Conservation (phyloP, 2,329 filamentous ascomycete species). For the Westerdykella ornata region DNA sequence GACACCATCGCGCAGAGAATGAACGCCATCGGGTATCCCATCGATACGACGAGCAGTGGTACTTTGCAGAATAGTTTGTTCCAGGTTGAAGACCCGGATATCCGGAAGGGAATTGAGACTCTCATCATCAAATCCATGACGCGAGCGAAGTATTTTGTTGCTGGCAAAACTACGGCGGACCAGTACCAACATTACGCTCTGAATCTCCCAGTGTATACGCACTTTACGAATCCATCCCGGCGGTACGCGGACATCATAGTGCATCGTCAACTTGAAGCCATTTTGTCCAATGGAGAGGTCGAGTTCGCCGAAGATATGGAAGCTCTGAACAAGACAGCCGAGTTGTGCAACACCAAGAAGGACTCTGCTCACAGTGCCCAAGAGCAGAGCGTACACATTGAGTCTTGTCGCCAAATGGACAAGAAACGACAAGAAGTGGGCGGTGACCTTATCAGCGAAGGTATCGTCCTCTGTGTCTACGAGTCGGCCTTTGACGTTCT, state of each 20-base stretch:
- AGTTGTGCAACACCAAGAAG: constrained; percentile 98
- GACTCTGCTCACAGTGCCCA: constrained; percentile 96
- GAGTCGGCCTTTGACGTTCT: constrained; percentile 97
- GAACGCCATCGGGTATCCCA: constrained; percentile 81
- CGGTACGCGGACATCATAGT: constrained; percentile 94
- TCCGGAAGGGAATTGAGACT: constrained; percentile 97
- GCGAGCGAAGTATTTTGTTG: constrained; percentile 89
- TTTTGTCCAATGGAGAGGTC: constrained; percentile 71
- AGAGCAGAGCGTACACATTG: constrained; percentile 97
- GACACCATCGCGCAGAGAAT: constrained; percentile 90
- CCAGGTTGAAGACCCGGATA: constrained; percentile 78
- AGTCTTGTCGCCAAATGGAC: constrained; percentile 94
- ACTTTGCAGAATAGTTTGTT: constrained; percentile 91
- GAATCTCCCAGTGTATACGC: constrained; percentile 90
- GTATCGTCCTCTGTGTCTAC: constrained; percentile 94
- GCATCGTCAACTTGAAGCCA: constrained; percentile 85
- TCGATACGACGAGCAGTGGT: constrained; percentile 84
- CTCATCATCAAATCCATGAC: constrained; percentile 91
- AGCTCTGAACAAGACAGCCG: constrained; percentile 80
- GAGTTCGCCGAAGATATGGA: constrained; percentile 90
- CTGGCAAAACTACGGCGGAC: constrained; percentile 69
- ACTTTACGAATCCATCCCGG: constrained; percentile 92
- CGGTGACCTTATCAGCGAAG: constrained; percentile 88
- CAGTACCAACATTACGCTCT: constrained; percentile 83
- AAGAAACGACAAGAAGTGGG: constrained; percentile 79